Base-by-base conservation (phyloP, 2,329 filamentous ascomycete genomes). In the Sclerotinia borealis region DNA sequence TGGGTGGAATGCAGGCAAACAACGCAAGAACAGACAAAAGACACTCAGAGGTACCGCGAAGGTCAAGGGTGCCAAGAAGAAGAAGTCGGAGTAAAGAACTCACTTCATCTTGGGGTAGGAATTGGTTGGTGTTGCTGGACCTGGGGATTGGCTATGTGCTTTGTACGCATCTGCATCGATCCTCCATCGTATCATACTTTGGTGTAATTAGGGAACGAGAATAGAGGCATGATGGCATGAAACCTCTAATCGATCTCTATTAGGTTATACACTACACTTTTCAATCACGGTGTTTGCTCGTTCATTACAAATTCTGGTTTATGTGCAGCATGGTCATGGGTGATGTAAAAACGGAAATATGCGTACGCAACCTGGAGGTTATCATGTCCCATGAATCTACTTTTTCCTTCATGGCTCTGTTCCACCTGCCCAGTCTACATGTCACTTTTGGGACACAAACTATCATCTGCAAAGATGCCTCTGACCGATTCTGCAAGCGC, bases 21-120 rank as follows among this genome's bases (percentile, higher is more conserved):
- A 98, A 85, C 91, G 95, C 85, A 99, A 99, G 92, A 99, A 99
- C 91, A 88, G 93, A 81, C 88, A 91, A 83, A 98, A 99, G 92
- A 95, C 93, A 79, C 90, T 97, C 81, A 91, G 95, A 75, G 95
- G 95, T 79, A 96, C 92, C 76, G 93, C 92, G 77, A 99, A 99
- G 92, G 88, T 88, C 85, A 97, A 97, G 91, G 92, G 92, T 80
- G 89, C 88, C 79, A 87, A 88, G 84, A 86, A 90, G 81, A 95
- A 96, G 88, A 96, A 97, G n/a, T n/a, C n/a, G 90, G 91, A 91
- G 82, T 92, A 91, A 83, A 81, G 79, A 79, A 69, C 59, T 73
- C 71, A 60, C 64, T 68, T 64, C 59, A 64, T 70, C 61, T 64
- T 66, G 65, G 68, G 67, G 64, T 63, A 64, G 68, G 68, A 68